A percentile compares a stretch with the other conserved stretches of the same genome.
Evolutionary conservation across 139 green algal species (phyloP).

Genomic region (Mesostigma viride): DNA sequence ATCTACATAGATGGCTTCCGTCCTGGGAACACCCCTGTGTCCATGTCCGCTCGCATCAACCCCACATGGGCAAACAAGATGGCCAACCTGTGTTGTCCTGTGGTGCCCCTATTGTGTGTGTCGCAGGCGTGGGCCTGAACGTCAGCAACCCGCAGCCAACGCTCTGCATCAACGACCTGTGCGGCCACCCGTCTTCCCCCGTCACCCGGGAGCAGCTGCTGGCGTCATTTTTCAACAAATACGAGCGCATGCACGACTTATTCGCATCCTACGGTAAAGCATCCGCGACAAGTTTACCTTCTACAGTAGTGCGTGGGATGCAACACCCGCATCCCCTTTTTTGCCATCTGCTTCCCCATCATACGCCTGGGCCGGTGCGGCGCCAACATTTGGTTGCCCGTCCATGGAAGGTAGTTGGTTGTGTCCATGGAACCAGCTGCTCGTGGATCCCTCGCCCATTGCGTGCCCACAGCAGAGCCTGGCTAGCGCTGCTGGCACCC

Average conservation of each 20-base stretch:
- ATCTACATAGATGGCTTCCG: background rate
- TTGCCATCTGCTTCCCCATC: background rate
- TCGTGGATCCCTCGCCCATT: no score
- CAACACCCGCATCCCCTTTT: background rate
- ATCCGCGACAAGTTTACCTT: background rate
- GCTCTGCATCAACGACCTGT: slow-evolving; percentile 68
- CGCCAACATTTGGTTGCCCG: background rate
- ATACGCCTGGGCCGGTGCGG: background rate
- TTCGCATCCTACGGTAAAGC: slow-evolving; percentile 38
- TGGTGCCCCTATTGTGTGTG: background rate
- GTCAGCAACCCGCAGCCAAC: slow-evolving; percentile 76
- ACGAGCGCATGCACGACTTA: slow-evolving; percentile 46
- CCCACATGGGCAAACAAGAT: background rate
- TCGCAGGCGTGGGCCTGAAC: slow-evolving; percentile 73
- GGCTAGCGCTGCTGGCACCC: no score
- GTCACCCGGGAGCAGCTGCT: slow-evolving; percentile 22
- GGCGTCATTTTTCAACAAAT: slow-evolving; percentile 36
- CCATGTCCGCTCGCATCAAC: background rate
- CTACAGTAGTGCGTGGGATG: background rate
- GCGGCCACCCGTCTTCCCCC: slow-evolving; percentile 15
- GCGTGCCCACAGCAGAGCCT: no score
- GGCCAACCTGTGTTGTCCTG: background rate
- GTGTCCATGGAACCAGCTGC: background rate
- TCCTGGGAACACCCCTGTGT: background rate
- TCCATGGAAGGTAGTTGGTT: background rate